These are phyloP conservation scores for Kwoniella pini DNA, from an alignment of 768 basidiomycete genomes.

Conservation along the genomic window DNA sequence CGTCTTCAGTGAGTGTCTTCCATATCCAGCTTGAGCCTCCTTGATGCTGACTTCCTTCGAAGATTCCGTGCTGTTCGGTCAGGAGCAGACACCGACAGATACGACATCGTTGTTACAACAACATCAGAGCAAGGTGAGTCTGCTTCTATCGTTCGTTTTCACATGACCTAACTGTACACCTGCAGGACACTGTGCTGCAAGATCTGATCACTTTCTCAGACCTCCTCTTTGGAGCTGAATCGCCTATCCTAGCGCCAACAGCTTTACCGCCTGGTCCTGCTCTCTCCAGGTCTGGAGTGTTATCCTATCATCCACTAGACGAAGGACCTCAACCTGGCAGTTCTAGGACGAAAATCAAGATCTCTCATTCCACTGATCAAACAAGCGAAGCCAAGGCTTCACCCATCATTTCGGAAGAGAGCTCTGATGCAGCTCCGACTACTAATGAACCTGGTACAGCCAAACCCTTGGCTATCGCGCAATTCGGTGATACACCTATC, in stretches of 20 bases:
- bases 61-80: slow-evolving; percentile 77
- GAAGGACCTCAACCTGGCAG: slow-evolving; percentile 41
- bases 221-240: slow-evolving; percentile 52
- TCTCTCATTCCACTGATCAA: slow-evolving; percentile 13
- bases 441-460: slow-evolving; percentile 14
- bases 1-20: slow-evolving; percentile 65
- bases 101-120: slow-evolving; percentile 76
- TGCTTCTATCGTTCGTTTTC: background rate
- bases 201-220: slow-evolving; percentile 74
- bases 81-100: slow-evolving; percentile 80
- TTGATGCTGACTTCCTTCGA: background rate
- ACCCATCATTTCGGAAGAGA: background rate
- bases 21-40: background rate
- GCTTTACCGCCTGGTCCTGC: slow-evolving; percentile 38
- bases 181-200: slow-evolving; percentile 73
- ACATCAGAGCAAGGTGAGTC: slow-evolving; percentile 68
- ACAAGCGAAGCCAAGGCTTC: background rate
- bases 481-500: background rate
- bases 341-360: slow-evolving; percentile 35
- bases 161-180: background rate
- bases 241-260: slow-evolving; percentile 23
- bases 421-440: slow-evolving; percentile 4
- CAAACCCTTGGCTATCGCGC: slow-evolving; percentile 1
- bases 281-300: slow-evolving; percentile 32
- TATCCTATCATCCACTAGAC: slow-evolving; percentile 35